These are phyloP conservation scores for Saturnispora halmiae DNA, from an alignment of 805 yeast genomes.

Conservation along the genomic window DNA sequence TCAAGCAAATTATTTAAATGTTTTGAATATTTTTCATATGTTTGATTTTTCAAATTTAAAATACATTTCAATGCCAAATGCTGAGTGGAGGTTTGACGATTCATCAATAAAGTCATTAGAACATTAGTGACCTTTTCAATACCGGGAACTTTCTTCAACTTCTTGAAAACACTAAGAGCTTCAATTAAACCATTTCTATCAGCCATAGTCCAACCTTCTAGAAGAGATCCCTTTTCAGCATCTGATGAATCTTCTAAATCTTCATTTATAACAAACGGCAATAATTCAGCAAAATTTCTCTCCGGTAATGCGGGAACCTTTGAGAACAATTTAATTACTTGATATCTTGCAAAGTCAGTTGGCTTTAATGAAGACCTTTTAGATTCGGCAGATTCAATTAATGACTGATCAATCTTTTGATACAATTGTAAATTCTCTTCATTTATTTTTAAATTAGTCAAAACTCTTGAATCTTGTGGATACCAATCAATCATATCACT, in stretches of 20 bases:
- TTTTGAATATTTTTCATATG: conserved; percentile 59
- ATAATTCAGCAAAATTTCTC: conserved; percentile 42
- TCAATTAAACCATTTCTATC: conserved; percentile 54
- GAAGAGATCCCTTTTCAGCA: conserved; percentile 18
- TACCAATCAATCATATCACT: conserved; percentile 29
- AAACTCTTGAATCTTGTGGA: conserved; percentile 38
- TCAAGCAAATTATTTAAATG: conserved; percentile 68
- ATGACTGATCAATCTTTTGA: conserved; percentile 27
- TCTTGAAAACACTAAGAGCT: conserved; percentile 55
- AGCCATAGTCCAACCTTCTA: conserved; percentile 25
- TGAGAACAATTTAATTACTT: conserved; percentile 48
- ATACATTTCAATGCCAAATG: conserved; percentile 62
- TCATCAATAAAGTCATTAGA: conserved; percentile 49
- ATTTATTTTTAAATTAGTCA: conserved; percentile 29
- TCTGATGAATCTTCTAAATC: conserved; percentile 29
- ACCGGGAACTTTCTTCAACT: conserved; percentile 45
- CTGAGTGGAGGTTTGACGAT: conserved; percentile 55
- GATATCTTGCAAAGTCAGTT: conserved; percentile 42
- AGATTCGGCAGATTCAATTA: conserved; percentile 31
- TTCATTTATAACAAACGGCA: conserved; percentile 45
- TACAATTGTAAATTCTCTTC: conserved; percentile 27
- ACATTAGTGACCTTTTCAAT: conserved; percentile 46
- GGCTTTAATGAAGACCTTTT: conserved; percentile 31
- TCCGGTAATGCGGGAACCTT: conserved; percentile 66
- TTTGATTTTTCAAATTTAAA: conserved; percentile 51